A percentile compares a stretch with the other conserved stretches of the same genome.
phyloP scores from a whole-genome alignment of 345 rosid genomes.

The Melastoma malabathricum region DNA sequence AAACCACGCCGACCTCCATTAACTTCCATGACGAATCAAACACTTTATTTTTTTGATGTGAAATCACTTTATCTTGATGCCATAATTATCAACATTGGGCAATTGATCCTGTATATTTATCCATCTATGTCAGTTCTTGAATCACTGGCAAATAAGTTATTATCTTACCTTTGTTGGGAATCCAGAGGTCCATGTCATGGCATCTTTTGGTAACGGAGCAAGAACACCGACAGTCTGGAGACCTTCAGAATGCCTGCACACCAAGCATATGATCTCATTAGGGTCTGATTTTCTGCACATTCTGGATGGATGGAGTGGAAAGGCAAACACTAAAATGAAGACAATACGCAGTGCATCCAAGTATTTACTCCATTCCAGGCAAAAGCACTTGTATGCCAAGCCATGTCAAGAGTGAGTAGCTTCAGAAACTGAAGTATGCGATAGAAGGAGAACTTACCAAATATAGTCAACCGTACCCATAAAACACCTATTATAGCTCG shows the following conservation, averaged over 20 bases:
- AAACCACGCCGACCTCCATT: too few relatives aligned
- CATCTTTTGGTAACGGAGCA: slow-evolving; percentile 81
- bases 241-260: slow-evolving; percentile 70
- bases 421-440: neutral
- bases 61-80: too few relatives aligned
- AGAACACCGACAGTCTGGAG: slow-evolving; percentile 76
- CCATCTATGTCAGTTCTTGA: too few relatives aligned
- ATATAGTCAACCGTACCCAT: slow-evolving; percentile 92
- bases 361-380: neutral
- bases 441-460: slow-evolving; percentile 32
- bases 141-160: too few relatives aligned
- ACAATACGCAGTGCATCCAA: neutral
- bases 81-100: too few relatives aligned
- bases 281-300: neutral
- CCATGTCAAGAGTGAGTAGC: too few relatives aligned
- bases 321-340: neutral
- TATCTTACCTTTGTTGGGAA: slow-evolving; percentile 75
- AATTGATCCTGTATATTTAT: too few relatives aligned
- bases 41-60: too few relatives aligned
- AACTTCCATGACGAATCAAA: too few relatives aligned
- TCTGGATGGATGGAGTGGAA: too few relatives aligned
- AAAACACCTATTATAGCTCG: slow-evolving; percentile 83
- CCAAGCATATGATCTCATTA: slow-evolving; percentile 4
- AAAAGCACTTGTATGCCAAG: too few relatives aligned
- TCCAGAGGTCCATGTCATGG: slow-evolving; percentile 79